These are phyloP conservation scores for Trichophyton benhamiae DNA, from an alignment of 2,329 filamentous ascomycete species.

Conservation along the genomic window DNA sequence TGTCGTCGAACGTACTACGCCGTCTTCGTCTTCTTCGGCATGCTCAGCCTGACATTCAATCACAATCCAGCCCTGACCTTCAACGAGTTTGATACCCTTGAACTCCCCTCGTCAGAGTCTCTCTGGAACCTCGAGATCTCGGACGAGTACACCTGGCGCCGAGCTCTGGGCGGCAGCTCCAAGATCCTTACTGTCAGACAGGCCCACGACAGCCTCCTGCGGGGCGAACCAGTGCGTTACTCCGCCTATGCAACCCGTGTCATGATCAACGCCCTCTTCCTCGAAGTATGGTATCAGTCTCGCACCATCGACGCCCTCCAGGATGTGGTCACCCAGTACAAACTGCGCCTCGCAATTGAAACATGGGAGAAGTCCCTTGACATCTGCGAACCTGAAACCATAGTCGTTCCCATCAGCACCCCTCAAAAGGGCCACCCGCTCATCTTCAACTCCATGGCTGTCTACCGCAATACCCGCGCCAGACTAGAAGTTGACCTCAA, in stretches of 20 bases:
- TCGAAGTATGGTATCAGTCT: conserved; percentile 99
- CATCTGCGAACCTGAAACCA: conserved; percentile 80
- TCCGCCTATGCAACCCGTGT: conserved; percentile 94
- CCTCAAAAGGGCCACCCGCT: conserved; percentile 93
- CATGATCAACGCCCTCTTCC: conserved; percentile 96
- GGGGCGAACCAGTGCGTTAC: conserved; percentile 79
- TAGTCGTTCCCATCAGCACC: conserved; percentile 77
- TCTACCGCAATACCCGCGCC: conserved; percentile 87
- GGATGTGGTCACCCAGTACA: conserved; percentile 96
- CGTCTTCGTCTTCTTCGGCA: conserved; percentile 96
- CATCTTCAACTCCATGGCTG: conserved; percentile 95
- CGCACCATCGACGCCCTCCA: conserved; percentile 94
- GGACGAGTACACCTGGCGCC: conserved; percentile 74
- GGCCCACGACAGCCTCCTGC: conserved; percentile 89
- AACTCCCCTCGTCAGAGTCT: conserved; percentile 84
- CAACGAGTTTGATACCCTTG: conserved; percentile 90
- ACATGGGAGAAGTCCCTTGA: conserved; percentile 98
- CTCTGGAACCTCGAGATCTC: conserved; percentile 77
- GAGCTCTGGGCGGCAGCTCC: conserved; percentile 42
- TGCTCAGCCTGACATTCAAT: conserved; percentile 91
- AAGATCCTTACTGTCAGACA: conserved; percentile 78
- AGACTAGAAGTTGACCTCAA: conserved; percentile 92
- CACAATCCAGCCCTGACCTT: conserved; percentile 96
- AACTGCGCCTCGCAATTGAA: conserved; percentile 84
- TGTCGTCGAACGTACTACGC: conserved; percentile 95